Evolutionary conservation across 148 eudicot genomes (phyloP).

Genomic region (Chenopodium suecicum): DNA sequence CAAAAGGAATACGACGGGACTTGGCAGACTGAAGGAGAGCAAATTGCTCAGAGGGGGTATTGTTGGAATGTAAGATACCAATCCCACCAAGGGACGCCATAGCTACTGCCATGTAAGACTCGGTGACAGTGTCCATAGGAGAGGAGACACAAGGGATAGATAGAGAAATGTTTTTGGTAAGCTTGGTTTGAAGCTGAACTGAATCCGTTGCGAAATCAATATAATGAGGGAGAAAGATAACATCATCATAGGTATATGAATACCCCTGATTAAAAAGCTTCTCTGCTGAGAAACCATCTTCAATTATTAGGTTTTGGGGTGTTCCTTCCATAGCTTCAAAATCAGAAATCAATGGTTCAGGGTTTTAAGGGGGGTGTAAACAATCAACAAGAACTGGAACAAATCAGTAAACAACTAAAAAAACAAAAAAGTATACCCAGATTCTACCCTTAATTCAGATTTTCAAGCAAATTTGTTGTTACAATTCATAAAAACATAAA

Average conservation of each 20-base stretch:
- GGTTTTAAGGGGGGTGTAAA: no score
- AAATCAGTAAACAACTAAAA: no score
- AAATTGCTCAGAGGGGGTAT: conserved; percentile 52
- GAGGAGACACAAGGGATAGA: conserved; percentile 84
- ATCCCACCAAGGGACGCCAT: conserved; percentile 88
- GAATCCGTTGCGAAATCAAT: conserved; percentile 83
- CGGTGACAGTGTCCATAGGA: conserved; percentile 96
- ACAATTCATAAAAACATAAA: no score
- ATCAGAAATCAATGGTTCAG: no score
- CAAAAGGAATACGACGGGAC: conserved; percentile 58
- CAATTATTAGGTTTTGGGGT: conserved; percentile 14
- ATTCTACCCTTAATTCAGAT: no score
- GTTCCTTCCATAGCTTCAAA: conserved; percentile 15
- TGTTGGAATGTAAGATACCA: conserved; percentile 77
- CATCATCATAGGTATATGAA: conserved; percentile 88
- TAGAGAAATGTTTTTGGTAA: conserved; percentile 57
- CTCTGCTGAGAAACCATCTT: conserved; percentile 70
- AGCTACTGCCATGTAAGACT: conserved; percentile 76
- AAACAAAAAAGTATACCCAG: no score
- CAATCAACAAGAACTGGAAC: no score
- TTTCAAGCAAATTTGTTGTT: no score
- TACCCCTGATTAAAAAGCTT: conserved; percentile 68
- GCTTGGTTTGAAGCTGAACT: conserved; percentile 59
- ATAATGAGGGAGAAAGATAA: conserved; percentile 86
- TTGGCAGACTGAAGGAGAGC: conserved; percentile 52